Evolutionary conservation across 2,329 filamentous ascomycete species (phyloP).

Genomic region (Emmonsia crescens): DNA sequence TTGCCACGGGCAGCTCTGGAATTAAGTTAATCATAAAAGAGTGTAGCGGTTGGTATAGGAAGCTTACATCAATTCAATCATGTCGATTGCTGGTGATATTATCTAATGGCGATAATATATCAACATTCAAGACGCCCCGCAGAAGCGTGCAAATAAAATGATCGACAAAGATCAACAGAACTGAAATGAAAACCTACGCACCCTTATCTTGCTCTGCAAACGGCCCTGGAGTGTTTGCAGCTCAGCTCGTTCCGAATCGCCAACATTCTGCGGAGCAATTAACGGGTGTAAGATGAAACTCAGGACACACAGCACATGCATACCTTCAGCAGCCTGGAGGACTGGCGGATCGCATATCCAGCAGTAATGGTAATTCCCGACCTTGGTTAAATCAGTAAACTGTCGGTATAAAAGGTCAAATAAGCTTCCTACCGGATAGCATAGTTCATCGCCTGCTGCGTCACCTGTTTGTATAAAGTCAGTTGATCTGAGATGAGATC

Average conservation of each 20-base stretch:
- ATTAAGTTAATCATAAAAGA: not conserved
- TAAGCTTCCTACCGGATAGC: constrained; percentile 52
- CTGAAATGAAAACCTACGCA: constrained; percentile 27
- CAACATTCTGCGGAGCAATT: constrained; percentile 45
- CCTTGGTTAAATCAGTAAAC: constrained; percentile 20
- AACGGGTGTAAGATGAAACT: constrained; percentile 4
- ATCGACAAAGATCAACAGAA: not conserved
- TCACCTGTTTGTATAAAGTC: constrained; percentile 37
- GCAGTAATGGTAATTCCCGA: constrained; percentile 80
- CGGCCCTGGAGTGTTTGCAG: constrained; percentile 60
- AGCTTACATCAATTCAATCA: constrained; percentile 75
- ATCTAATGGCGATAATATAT: constrained; percentile 42
- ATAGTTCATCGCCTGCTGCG: constrained; percentile 79
- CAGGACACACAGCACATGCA: constrained; percentile 1
- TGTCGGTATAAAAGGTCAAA: not conserved
- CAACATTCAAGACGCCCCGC: not conserved
- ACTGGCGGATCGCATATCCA: constrained; percentile 73
- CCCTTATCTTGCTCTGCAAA: constrained; percentile 76
- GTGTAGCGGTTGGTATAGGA: not conserved
- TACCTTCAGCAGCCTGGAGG: constrained; percentile 62
- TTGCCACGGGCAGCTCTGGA: constrained; percentile 58
- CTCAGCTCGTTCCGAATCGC: constrained; percentile 61
- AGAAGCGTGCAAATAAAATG: constrained; percentile 3
- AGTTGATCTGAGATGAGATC: not conserved
- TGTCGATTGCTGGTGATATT: constrained; percentile 79